Evolutionary conservation across 23 red algal genomes (phyloP).

Genomic region (Gracilariopsis chorda): DNA sequence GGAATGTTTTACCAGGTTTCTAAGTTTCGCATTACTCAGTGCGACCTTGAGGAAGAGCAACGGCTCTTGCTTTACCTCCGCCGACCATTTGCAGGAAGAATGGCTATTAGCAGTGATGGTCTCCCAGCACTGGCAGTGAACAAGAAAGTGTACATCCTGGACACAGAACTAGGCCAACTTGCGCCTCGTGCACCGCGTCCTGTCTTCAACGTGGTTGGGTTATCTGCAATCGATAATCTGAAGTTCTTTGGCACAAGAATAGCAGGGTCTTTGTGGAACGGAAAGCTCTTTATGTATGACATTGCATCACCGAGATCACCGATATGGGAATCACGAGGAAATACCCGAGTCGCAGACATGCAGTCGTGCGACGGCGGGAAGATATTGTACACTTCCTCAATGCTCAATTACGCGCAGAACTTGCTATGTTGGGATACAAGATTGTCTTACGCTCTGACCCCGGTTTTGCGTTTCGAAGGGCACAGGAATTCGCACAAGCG

Average conservation of each 20-base stretch:
- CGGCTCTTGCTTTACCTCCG: neutral
- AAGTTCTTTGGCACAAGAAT: neutral
- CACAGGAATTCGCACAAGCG: conserved; percentile 10
- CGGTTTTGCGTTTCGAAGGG: neutral
- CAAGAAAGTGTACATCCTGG: neutral
- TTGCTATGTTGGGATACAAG: conserved; percentile 18
- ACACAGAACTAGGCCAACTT: neutral
- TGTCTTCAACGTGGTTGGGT: neutral
- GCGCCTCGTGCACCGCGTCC: neutral
- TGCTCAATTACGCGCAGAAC: neutral
- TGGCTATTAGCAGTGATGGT: neutral
- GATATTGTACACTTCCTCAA: neutral
- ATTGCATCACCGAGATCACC: neutral
- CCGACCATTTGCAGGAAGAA: neutral
- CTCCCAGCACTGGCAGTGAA: neutral
- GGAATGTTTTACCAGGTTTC: conserved; percentile 8
- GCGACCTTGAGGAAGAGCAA: neutral
- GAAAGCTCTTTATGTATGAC: neutral
- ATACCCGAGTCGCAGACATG: neutral
- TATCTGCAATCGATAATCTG: neutral
- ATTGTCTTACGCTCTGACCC: neutral
- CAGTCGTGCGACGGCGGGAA: neutral
- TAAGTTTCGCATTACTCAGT: neutral
- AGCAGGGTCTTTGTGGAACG: neutral
- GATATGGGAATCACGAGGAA: neutral